A percentile compares a stretch with the other conserved stretches of the same genome.
phyloP scores from a whole-genome alignment of 768 basidiomycete genomes.

The Podaxis pistillaris region DNA sequence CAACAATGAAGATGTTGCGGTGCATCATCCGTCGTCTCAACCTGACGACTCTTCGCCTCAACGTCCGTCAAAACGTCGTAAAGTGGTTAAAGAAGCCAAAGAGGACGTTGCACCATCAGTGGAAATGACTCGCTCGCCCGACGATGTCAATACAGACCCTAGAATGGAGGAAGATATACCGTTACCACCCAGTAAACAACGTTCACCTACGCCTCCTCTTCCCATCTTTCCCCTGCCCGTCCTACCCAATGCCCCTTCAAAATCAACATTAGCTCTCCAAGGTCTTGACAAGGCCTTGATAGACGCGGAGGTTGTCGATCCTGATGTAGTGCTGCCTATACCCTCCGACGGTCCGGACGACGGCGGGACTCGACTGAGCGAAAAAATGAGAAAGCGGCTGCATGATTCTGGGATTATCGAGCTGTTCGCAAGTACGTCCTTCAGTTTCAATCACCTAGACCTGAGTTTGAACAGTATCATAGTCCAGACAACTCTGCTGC shows the following conservation, averaged over 20 bases:
- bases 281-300: slow-evolving; percentile 75
- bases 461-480: slow-evolving; percentile 5
- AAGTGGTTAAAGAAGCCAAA: slow-evolving; percentile 8
- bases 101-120: slow-evolving; percentile 6
- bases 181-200: not conserved
- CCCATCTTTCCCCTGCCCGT: slow-evolving; percentile 70
- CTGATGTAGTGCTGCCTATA: slow-evolving; percentile 45
- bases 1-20: not conserved
- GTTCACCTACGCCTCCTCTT: slow-evolving; percentile 27
- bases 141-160: slow-evolving; percentile 10
- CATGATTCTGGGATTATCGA: slow-evolving; percentile 79
- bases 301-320: slow-evolving; percentile 67
- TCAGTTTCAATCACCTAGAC: not conserved
- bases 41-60: not conserved
- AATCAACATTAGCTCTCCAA: slow-evolving; percentile 68
- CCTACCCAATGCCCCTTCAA: slow-evolving; percentile 67
- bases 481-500: slow-evolving; percentile 91
- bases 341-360: slow-evolving; percentile 38
- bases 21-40: not conserved
- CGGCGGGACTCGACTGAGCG: slow-evolving; percentile 50
- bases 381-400: slow-evolving; percentile 60
- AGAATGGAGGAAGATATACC: not conserved
- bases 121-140: slow-evolving; percentile 2
- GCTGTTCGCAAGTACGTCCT: slow-evolving; percentile 77
- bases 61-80: slow-evolving; percentile 14